Evolutionary conservation across 2,329 filamentous ascomycete species (phyloP).

Genomic region (Furcasterigmium furcatum): DNA sequence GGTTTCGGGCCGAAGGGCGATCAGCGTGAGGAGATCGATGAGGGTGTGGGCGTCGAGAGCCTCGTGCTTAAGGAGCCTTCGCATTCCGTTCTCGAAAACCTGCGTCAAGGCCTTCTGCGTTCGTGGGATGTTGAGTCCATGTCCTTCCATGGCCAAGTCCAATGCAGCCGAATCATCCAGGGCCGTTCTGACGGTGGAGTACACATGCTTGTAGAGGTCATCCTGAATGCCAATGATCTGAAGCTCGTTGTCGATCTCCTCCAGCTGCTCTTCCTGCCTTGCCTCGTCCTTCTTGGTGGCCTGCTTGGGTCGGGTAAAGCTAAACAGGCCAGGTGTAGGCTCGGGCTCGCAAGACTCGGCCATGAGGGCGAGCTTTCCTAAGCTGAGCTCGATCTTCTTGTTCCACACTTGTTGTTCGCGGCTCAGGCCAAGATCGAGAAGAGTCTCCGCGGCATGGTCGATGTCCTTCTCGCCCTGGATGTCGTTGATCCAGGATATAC

Average conservation of each 20-base stretch:
- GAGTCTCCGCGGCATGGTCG: conserved; percentile 64
- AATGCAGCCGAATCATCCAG: conserved; percentile 78
- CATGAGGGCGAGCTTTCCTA: conserved; percentile 78
- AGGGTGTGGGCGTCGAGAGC: conserved; percentile 63
- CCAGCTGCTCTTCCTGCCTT: conserved; percentile 38
- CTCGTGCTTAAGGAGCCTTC: conserved; percentile 67
- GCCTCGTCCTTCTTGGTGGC: conserved; percentile 27
- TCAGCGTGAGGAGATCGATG: conserved; percentile 78
- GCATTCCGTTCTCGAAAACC: conserved; percentile 68
- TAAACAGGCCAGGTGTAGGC: conserved; percentile 16
- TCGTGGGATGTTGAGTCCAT: conserved; percentile 51
- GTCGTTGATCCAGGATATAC: conserved; percentile 94
- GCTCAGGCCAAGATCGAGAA: conserved; percentile 66
- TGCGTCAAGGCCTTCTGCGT: conserved; percentile 64
- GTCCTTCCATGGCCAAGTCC: conserved; percentile 71
- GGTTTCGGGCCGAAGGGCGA: conserved; percentile 44
- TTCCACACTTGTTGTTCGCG: conserved; percentile 83
- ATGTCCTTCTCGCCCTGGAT: conserved; percentile 74
- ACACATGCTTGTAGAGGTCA: conserved; percentile 67
- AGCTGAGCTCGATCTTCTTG: conserved; percentile 87
- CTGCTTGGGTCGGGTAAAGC: conserved; percentile 21
- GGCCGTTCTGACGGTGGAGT: conserved; percentile 63
- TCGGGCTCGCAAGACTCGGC: conserved; percentile 48
- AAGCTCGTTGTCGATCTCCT: conserved; percentile 59
- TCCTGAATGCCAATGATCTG: conserved; percentile 78